phyloP scores from a whole-genome alignment of 139 green algal species.

The Deuterostichococcus epilithicus region DNA sequence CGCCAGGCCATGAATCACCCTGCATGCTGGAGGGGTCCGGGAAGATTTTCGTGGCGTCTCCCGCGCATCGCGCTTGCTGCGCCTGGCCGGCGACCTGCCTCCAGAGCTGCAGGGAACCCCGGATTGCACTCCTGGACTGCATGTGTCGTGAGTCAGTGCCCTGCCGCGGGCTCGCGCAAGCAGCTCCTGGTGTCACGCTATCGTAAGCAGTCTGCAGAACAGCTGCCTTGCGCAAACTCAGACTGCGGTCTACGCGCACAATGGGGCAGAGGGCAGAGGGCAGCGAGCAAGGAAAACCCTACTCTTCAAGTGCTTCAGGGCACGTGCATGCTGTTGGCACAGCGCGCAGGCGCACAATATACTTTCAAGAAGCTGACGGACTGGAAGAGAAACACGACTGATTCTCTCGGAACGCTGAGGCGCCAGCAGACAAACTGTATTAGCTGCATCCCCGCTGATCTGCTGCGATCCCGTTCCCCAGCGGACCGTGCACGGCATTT shows the following conservation, averaged over 20 bases:
- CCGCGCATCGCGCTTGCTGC: neutral
- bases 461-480: no score
- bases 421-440: no score
- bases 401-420: no score
- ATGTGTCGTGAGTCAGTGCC: neutral
- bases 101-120: neutral
- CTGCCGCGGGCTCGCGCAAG: neutral
- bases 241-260: no score
- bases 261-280: no score
- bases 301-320: neutral
- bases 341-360: no score
- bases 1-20: neutral
- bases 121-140: neutral
- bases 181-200: neutral
- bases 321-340: neutral
- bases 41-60: neutral
- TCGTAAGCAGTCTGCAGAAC: neutral
- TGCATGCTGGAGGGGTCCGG: neutral
- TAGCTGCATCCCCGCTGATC: no score
- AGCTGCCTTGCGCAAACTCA: neutral
- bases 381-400: no score
- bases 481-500: no score
- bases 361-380: no score
- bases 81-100: neutral
- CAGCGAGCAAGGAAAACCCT: no score